Evolutionary conservation across 371 early-diverging fungal species (phyloP).

Genomic region (Actinomortierella wolfii): DNA sequence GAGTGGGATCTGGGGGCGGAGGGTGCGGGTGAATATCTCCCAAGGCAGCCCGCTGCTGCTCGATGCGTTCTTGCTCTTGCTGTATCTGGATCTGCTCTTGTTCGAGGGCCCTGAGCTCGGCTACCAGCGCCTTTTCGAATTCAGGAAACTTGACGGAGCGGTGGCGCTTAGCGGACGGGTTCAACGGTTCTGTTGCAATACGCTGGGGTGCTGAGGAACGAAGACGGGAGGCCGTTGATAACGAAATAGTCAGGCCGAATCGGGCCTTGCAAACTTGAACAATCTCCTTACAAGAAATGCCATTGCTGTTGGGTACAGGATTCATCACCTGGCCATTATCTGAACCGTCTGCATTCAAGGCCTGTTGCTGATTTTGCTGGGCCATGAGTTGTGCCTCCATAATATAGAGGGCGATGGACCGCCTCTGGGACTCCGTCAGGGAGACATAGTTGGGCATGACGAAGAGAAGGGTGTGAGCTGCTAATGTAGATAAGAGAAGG

Average conservation of each 20-base stretch:
- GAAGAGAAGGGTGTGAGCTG: not conserved
- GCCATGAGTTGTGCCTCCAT: constrained; percentile 41
- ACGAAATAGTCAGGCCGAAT: constrained; percentile 43
- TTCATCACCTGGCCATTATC: not conserved
- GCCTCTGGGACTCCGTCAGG: constrained; percentile 42
- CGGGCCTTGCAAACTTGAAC: constrained; percentile 47
- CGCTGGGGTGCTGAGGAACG: constrained; percentile 39
- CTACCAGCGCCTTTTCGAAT: constrained; percentile 42
- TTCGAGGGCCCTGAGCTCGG: constrained; percentile 42
- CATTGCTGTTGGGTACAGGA: constrained; percentile 19
- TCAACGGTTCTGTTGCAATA: constrained; percentile 39
- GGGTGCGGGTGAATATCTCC: not conserved
- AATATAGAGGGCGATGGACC: constrained; percentile 45
- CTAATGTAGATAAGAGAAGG: not conserved
- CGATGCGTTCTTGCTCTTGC: constrained; percentile 33
- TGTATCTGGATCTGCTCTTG: constrained; percentile 44
- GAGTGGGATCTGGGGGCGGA: constrained; percentile 11
- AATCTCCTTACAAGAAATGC: constrained; percentile 45
- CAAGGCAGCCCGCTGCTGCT: not conserved
- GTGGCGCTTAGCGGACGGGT: constrained; percentile 45
- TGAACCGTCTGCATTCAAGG: no score
- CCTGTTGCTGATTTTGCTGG: constrained; percentile 26
- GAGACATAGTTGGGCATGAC: constrained; percentile 47
- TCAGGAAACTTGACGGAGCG: constrained; percentile 46
- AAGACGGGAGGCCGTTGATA: constrained; percentile 42